A percentile compares a stretch with the other conserved stretches of the same genome.
Conservation (phyloP, 352 stramenopile species). For the Peronospora tabacina region DNA sequence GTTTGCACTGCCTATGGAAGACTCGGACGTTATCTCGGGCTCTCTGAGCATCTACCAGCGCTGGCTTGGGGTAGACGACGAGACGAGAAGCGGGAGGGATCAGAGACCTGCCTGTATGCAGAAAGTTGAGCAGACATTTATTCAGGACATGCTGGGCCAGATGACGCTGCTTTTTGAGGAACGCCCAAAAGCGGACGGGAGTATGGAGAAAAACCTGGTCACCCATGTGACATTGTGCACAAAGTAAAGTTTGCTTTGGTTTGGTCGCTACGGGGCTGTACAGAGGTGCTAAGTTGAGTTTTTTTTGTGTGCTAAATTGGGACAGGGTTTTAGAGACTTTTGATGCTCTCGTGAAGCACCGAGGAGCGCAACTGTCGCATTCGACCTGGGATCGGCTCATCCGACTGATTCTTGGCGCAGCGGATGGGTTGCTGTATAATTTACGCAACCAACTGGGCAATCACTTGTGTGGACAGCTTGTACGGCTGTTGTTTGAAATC, state of each 20-base stretch:
- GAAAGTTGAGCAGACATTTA: constrained; percentile 78
- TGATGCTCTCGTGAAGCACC: constrained; percentile 61
- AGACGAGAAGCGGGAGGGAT: constrained; percentile 32
- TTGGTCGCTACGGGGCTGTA: not conserved
- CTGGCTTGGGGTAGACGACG: constrained; percentile 61
- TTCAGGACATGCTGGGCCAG: constrained; percentile 80
- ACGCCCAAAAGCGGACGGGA: constrained; percentile 26
- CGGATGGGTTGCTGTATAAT: constrained; percentile 70
- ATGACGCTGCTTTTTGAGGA: constrained; percentile 87
- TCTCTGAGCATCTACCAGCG: constrained; percentile 74
- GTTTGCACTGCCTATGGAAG: constrained; percentile 80
- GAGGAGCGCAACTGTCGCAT: constrained; percentile 46
- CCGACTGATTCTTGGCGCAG: constrained; percentile 64
- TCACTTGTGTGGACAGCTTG: constrained; percentile 65
- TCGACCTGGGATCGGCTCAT: constrained; percentile 81
- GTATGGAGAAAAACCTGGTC: constrained; percentile 30
- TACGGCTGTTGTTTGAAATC: constrained; percentile 71
- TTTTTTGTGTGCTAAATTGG: not conserved
- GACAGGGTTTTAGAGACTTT: constrained; percentile 72
- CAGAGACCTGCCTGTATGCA: constrained; percentile 64
- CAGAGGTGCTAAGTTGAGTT: constrained; percentile 3
- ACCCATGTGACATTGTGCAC: constrained; percentile 71
- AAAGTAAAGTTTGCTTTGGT: constrained; percentile 22
- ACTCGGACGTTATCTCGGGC: constrained; percentile 73
- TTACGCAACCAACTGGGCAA: constrained; percentile 65